Evolutionary conservation across 257 asterid genomes (phyloP), one percentile per base, ranked within the genome.

Genomic region (Lavandula angustifolia): DNA sequence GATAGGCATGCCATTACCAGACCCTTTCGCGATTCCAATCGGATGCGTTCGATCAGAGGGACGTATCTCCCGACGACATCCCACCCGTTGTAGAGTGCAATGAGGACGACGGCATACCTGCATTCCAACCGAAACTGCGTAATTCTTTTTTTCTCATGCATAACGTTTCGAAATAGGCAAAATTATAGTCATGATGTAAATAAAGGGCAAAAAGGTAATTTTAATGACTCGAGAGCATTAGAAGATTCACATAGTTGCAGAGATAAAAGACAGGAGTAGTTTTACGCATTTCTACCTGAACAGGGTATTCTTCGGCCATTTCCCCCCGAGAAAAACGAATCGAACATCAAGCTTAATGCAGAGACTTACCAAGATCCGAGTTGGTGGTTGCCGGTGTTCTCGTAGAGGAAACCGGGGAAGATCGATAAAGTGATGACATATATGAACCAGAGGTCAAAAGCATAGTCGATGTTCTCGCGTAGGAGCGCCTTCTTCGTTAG

Each of bases 391-490:
- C 97, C 98, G 2, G 97, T 87, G 75, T 92, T 89, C 60, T 92
- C 96, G 6, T 79, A 89, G 66, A 89, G 81, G 75, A 92, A 92
- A 44, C 97, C 97, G 0, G 97, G 97, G 54, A 89, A 79, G 41
- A 92, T 89, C 1, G 97, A 92, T 51, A 89, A 47, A 5, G 97
- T 85, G 53, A 89, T 78, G 9, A 76, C 88, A 17, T 80, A 89
- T 8, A 82, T 84, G 53, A 87, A 54, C 67, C 34, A 89, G 27
- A 87, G 71, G 58, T 74, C 86, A 67, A 89, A 27, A 8, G 62
- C 83, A 62, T 87, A 87, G 56, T 92, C 98, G 4, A 75, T 68
- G 60, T 89, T 89, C 77, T 85, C 53, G 3, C 4, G 3, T 12
- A 92, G n/a, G 72, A 92, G 32, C 60, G 80, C 62, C 52, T 71